These are phyloP conservation scores for Rhododendron mucronatum DNA, from an alignment of 148 eudicot species.

Conservation along the genomic window DNA sequence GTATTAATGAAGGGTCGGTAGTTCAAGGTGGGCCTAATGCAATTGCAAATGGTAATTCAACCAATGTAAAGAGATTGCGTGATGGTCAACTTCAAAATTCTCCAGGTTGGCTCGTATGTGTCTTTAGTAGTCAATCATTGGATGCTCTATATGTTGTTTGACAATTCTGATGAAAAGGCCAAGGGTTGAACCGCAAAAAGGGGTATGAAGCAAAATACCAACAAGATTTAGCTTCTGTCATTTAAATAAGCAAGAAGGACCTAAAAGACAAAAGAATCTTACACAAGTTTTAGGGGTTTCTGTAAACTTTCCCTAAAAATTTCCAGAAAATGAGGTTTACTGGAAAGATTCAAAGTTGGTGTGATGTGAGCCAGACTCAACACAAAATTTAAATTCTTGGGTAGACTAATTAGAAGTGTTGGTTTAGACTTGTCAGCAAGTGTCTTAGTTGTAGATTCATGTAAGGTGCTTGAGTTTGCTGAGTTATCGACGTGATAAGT, in stretches of 20 bases:
- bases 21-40: conserved; percentile 37
- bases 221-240: background rate
- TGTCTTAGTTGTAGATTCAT: background rate
- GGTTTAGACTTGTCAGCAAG: background rate
- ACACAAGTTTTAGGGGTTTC: background rate
- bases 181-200: background rate
- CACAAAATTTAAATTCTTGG: background rate
- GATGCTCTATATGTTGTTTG: background rate
- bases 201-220: background rate
- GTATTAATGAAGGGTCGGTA: conserved; percentile 24
- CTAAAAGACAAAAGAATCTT: background rate
- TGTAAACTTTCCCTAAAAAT: background rate
- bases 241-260: background rate
- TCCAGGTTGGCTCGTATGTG: conserved; percentile 44
- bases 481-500: background rate
- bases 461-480: background rate
- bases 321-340: background rate
- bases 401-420: background rate
- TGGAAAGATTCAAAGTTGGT: background rate
- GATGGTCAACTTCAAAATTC: conserved; percentile 34
- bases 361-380: background rate
- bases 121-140: background rate
- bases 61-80: conserved; percentile 35
- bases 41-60: conserved; percentile 30
- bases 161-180: background rate